Conservation (phyloP, 2,329 filamentous ascomycete genomes). For the Talaromyces sp. region DNA sequence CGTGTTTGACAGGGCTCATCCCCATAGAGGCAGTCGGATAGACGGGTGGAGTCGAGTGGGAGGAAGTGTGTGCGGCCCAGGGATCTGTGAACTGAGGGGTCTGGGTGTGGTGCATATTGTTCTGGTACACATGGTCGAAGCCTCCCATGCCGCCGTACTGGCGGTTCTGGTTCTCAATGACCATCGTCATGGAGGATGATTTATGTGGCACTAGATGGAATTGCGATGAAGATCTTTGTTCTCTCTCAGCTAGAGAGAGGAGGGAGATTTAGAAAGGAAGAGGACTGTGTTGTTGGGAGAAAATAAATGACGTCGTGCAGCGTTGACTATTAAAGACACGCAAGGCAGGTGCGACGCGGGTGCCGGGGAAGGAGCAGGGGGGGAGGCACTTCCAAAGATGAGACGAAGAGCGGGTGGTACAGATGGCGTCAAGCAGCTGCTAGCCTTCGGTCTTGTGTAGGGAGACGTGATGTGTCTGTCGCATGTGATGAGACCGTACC, state of each 20-base stretch:
- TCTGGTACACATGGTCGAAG: conserved; percentile 75
- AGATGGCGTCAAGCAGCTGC: not conserved
- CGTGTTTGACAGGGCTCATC: conserved; percentile 60
- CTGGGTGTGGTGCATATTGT: conserved; percentile 60
- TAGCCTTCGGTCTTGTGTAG: conserved; percentile 4
- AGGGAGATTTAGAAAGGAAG: not conserved
- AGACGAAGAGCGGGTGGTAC: not conserved
- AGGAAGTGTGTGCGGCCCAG: conserved; percentile 65
- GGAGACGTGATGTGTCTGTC: not conserved
- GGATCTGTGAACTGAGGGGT: conserved; percentile 87
- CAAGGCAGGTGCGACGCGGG: conserved; percentile 21
- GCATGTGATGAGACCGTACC: not conserved
- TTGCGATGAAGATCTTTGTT: not conserved
- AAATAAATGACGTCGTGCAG: conserved; percentile 11
- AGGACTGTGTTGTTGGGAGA: not conserved
- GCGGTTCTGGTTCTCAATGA: conserved; percentile 84
- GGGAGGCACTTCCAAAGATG: not conserved
- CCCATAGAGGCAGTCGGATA: conserved; percentile 57
- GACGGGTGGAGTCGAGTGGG: conserved; percentile 63
- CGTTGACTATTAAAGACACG: not conserved
- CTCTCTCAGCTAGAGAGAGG: not conserved
- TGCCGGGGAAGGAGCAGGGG: conserved; percentile 3
- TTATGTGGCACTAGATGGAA: not conserved
- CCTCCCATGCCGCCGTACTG: conserved; percentile 69
- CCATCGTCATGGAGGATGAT: conserved; percentile 78